Evolutionary conservation across 2,329 filamentous ascomycete genomes (phyloP).

Genomic region (Drechmeria coniospora): DNA sequence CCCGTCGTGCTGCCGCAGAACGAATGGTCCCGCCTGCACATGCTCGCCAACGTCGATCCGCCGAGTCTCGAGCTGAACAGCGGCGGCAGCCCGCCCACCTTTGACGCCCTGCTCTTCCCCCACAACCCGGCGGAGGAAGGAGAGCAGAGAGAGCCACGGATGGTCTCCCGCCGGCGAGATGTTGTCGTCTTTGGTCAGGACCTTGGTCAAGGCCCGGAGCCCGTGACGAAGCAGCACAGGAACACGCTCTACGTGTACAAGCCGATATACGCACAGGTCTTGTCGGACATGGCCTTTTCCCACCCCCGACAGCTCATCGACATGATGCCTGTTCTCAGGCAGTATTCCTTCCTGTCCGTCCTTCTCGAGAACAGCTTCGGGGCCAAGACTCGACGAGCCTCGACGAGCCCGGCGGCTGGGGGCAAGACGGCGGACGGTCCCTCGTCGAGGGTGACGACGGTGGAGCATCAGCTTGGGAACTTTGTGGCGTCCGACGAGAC

Average conservation of each 20-base stretch:
- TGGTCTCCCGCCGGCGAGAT: constrained; percentile 32
- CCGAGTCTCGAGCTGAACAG: constrained; percentile 19
- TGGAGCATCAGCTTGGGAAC: constrained; percentile 15
- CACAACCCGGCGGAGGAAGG: constrained; percentile 31
- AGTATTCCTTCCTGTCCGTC: constrained; percentile 56
- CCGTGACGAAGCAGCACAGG: constrained; percentile 24
- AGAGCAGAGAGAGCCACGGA: constrained; percentile 42
- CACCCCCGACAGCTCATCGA: constrained; percentile 63
- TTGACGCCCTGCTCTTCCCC: constrained; percentile 44
- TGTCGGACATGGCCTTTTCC: constrained; percentile 57
- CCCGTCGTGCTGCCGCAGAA: constrained; percentile 54
- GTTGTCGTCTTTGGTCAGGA: constrained; percentile 26
- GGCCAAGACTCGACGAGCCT: constrained; percentile 10
- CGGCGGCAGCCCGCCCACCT: constrained; percentile 24
- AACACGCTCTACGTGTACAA: constrained; percentile 58
- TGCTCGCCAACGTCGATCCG: constrained; percentile 33
- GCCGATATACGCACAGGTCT: constrained; percentile 50
- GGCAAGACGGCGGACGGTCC: constrained; percentile 2
- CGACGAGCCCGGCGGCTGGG: background rate
- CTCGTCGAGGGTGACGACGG: constrained; percentile 10
- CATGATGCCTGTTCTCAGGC: constrained; percentile 58
- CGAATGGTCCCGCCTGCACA: constrained; percentile 47
- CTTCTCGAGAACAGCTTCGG: constrained; percentile 49
- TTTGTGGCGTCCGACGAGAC: constrained; percentile 12
- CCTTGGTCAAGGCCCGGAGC: constrained; percentile 3